A percentile compares a stretch with the other conserved stretches of the same genome.
phyloP scores from a whole-genome alignment of 2,329 filamentous ascomycete species.

The Juglanconis juglandina region DNA sequence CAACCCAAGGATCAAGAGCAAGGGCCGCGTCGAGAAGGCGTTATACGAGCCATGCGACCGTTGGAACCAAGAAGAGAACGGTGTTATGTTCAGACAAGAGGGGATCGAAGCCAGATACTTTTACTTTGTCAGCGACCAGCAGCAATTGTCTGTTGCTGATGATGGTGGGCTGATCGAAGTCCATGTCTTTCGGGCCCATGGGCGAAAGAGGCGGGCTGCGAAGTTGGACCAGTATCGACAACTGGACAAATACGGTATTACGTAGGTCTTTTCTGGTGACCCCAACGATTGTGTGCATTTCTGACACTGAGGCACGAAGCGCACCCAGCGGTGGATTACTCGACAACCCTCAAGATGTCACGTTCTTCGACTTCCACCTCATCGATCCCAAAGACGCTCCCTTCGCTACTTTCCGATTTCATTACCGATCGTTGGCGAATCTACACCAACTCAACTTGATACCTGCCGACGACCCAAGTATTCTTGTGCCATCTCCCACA shows the following conservation, averaged over 20 bases:
- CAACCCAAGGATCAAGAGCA: slow-evolving; percentile 31
- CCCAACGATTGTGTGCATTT: neutral
- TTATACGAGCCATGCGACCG: slow-evolving; percentile 46
- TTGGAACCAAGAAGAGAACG: slow-evolving; percentile 38
- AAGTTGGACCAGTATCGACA: slow-evolving; percentile 41
- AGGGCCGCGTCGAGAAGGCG: slow-evolving; percentile 41
- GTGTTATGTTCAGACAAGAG: slow-evolving; percentile 29
- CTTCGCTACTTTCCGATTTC: slow-evolving; percentile 52
- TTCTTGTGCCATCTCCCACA: neutral
- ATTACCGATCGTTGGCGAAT: slow-evolving; percentile 52
- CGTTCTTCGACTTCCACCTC: slow-evolving; percentile 51
- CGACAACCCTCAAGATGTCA: slow-evolving; percentile 46
- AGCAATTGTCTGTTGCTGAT: slow-evolving; percentile 39
- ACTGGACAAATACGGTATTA: slow-evolving; percentile 50
- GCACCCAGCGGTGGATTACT: slow-evolving; percentile 52
- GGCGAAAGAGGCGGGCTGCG: slow-evolving; percentile 40
- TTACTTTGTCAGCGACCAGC: slow-evolving; percentile 40
- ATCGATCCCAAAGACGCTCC: slow-evolving; percentile 50
- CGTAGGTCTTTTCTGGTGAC: slow-evolving; percentile 36
- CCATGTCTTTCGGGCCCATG: slow-evolving; percentile 49
- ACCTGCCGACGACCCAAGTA: slow-evolving; percentile 23
- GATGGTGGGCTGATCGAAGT: slow-evolving; percentile 57
- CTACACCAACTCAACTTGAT: slow-evolving; percentile 48
- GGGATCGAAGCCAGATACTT: slow-evolving; percentile 51
- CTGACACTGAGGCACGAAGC: slow-evolving; percentile 28